Base-by-base conservation (phyloP, 305 asterid genomes). In the Ajuga reptans region DNA sequence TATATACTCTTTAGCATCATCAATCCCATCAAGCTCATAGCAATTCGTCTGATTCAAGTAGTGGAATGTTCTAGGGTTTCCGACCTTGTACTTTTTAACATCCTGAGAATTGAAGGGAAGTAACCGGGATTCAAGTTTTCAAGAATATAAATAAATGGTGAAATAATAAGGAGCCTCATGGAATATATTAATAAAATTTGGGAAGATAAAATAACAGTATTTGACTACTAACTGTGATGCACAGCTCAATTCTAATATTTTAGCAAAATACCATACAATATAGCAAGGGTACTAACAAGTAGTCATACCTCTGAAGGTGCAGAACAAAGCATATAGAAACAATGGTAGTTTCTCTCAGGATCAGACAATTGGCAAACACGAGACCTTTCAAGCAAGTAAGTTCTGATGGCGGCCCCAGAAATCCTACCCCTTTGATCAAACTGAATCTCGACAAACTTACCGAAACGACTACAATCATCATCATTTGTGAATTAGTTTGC, bases 331-430 rank as follows among this genome's bases (percentile, higher is more conserved):
- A 90, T 83, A 75, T 90, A 90, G 84, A 90, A 90, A 76, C 95
- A 90, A 66, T 90, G 96, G 75, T 90, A 90, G 71, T 90, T 90
- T 67, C 96, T 84, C 83, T 90, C 96, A 9, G 96, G 96, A 86
- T 90, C 95, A 45, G 96, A 90, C 66, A 90, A 41, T 78, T 88
- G 95, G 66, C 96, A 90, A 78, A 90, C 96, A 76, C 96, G 96
- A 72, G 95, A 90, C 80, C 95, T 84, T 75, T 90, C 96, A 7
- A 90, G 88, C 86, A 90, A 81, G 80, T 88, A 90, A 4, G 96
- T 90, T 79, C 96, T 78, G 73, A 90, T 82, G 57, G 96, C 96
- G 71, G 96, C 96, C 63, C 96, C 96, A 46, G 93, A 88, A 65
- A 90, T 90, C 72, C 90, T 84, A 63, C 95, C 95, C 46, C 60